Percentiles rank a stretch among this genome's conserved stretches.
Conservation (phyloP, 805 yeast species). For the Lipomyces yamanashiensis region DNA sequence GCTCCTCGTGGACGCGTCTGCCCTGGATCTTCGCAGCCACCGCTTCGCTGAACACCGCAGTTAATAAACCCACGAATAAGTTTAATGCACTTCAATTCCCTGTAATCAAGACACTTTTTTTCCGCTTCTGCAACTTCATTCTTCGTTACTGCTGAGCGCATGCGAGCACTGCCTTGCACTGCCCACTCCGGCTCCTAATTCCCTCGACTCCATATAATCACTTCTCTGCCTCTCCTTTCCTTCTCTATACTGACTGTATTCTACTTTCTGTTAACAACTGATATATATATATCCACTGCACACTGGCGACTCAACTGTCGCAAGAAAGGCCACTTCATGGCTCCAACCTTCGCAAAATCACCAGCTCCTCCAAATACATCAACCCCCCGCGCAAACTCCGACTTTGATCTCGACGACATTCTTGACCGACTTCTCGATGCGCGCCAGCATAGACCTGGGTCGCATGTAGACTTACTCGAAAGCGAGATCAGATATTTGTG, state of each 20-base stretch:
- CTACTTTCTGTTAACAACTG: neutral
- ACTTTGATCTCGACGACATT: slow-evolving; percentile 95
- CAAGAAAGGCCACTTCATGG: neutral
- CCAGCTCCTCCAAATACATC: slow-evolving; percentile 3
- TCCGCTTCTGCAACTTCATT: no score
- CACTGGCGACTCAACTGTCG: neutral
- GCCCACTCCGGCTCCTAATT: neutral
- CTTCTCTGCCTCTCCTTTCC: neutral
- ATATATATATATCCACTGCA: neutral
- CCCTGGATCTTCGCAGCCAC: no score
- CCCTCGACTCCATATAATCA: neutral
- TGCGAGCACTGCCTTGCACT: neutral
- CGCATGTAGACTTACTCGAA: slow-evolving; percentile 90
- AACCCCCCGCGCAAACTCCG: slow-evolving; percentile 45
- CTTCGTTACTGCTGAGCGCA: neutral
- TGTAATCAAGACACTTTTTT: no score
- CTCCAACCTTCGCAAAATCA: neutral
- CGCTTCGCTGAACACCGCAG: no score
- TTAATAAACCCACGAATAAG: no score
- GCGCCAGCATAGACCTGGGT: slow-evolving; percentile 97
- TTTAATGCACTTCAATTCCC: no score
- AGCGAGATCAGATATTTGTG: slow-evolving; percentile 93
- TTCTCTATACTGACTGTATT: neutral
- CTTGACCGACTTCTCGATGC: slow-evolving; percentile 96
- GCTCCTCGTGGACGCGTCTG: no score